Evolutionary conservation across 2,329 filamentous ascomycete genomes (phyloP).

Genomic region (Fusarium virguliforme): DNA sequence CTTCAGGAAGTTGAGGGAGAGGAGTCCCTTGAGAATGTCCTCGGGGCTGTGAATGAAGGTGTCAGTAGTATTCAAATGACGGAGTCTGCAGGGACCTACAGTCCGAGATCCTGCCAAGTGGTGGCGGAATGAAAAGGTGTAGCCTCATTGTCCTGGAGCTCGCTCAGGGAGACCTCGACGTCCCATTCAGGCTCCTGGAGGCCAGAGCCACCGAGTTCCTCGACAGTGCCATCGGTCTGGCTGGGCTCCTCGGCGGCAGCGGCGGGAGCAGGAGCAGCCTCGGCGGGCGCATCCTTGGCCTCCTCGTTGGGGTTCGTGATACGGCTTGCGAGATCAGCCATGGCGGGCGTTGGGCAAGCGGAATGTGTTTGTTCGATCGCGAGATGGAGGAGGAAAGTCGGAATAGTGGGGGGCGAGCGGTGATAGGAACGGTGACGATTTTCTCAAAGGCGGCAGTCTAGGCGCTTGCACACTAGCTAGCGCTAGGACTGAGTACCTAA

Average conservation of each 20-base stretch:
- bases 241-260: constrained; percentile 48
- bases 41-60: constrained; percentile 53
- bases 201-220: constrained; percentile 64
- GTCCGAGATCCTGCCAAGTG: constrained; percentile 86
- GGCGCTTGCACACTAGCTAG: constrained; percentile 19
- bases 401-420: constrained; percentile 31
- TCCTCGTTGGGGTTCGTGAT: constrained; percentile 63
- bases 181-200: constrained; percentile 84
- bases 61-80: constrained; percentile 18
- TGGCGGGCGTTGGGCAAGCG: constrained; percentile 45
- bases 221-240: constrained; percentile 59
- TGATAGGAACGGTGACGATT: constrained; percentile 37
- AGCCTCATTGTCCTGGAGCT: constrained; percentile 87
- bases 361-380: constrained; percentile 19
- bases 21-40: constrained; percentile 82
- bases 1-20: constrained; percentile 89
- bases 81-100: constrained; percentile 67
- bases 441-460: constrained; percentile 36
- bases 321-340: constrained; percentile 68
- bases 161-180: constrained; percentile 92
- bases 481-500: constrained; percentile 17
- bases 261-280: constrained; percentile 39
- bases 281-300: constrained; percentile 40
- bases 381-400: constrained; percentile 33
- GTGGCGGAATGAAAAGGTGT: constrained; percentile 90